Percentiles rank a stretch among this genome's conserved stretches.
Evolutionary conservation across 345 rosid species (phyloP).

Genomic region (Durio zibethinus): DNA sequence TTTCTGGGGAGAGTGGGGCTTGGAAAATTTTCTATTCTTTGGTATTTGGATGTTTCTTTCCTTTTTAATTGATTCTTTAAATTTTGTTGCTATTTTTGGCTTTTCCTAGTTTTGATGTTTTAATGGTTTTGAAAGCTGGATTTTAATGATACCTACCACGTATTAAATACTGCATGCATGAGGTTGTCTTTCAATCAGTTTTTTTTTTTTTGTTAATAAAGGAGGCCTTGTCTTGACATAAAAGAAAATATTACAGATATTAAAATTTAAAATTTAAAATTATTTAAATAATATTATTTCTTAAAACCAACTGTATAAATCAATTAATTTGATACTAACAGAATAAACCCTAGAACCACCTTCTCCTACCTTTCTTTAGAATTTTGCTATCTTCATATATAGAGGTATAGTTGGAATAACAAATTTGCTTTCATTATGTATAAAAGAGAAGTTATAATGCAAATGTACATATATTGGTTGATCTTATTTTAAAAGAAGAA

Average conservation of each 20-base stretch:
- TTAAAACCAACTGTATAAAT: no score
- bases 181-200: no score
- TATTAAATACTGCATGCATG: background rate
- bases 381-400: background rate
- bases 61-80: background rate
- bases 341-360: no score
- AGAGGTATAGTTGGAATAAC: background rate
- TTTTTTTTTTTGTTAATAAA: no score
- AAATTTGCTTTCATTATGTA: background rate
- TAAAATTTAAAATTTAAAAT: no score
- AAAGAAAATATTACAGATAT: no score
- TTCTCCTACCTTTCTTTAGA: background rate
- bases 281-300: no score
- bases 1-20: background rate
- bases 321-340: no score
- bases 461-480: no score
- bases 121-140: background rate
- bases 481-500: no score
- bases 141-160: background rate
- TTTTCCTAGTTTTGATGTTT: background rate
- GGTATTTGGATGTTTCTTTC: background rate
- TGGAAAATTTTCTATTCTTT: background rate
- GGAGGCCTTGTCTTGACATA: no score
- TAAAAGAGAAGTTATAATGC: no score
- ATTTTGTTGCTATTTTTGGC: background rate